Percentiles rank a stretch among this genome's conserved stretches.
These are phyloP conservation scores for Bruguiera gymnorhiza DNA, from an alignment of 345 rosid genomes.

Conservation along the genomic window DNA sequence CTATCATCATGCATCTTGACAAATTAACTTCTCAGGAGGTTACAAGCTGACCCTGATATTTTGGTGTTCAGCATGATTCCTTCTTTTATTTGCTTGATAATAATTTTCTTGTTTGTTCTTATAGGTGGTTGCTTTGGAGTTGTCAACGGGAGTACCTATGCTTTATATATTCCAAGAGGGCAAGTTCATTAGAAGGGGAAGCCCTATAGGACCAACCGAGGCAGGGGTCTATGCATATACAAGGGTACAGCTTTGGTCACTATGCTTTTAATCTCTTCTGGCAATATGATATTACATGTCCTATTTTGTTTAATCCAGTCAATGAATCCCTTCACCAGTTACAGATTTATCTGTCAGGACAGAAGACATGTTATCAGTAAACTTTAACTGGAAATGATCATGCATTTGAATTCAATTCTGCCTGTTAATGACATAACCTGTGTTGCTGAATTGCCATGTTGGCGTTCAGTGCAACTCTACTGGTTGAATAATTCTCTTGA, in stretches of 20 bases:
- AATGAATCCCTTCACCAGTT: no score
- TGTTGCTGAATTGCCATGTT: no score
- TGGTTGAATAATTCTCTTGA: no score
- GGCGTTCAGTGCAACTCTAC: no score
- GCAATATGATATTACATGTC: no score
- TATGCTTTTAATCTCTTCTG: not conserved
- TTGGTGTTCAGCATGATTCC: not conserved
- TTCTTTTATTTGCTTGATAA: not conserved
- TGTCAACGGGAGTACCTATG: constrained; percentile 92
- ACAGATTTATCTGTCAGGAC: no score
- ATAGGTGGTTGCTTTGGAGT: constrained; percentile 78
- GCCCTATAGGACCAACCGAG: constrained; percentile 83
- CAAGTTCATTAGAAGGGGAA: constrained; percentile 81
- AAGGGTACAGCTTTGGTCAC: constrained; percentile 41
- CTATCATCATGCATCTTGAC: constrained; percentile 98
- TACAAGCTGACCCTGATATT: constrained; percentile 4
- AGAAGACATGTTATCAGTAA: no score
- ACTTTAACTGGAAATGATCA: no score
- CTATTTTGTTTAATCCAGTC: no score
- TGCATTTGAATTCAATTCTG: no score
- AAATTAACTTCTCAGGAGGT: constrained; percentile 95
- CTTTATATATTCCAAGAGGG: constrained; percentile 92
- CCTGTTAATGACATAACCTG: no score
- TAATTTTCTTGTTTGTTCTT: not conserved
- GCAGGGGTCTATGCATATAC: constrained; percentile 97